These are phyloP conservation scores for Xerocomellus amylosporus DNA, from an alignment of 768 basidiomycete species.

Conservation along the genomic window DNA sequence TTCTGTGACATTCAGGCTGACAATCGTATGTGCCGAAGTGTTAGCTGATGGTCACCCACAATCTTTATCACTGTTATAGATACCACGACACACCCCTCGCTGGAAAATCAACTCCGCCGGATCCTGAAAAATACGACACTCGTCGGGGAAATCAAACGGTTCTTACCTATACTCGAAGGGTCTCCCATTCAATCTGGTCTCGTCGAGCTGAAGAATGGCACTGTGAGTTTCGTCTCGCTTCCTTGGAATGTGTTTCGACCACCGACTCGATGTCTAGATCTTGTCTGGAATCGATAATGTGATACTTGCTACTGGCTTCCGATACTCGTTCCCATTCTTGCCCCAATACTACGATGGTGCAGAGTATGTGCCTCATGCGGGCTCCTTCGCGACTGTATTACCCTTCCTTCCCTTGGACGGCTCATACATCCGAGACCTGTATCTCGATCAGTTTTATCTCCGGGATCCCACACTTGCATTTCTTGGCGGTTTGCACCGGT, in stretches of 20 bases:
- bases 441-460: conserved; percentile 13
- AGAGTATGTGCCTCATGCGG: not conserved
- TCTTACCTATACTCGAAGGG: conserved; percentile 5
- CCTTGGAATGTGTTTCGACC: no score
- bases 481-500: not conserved
- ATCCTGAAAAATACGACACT: conserved; percentile 11
- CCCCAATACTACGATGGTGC: conserved; percentile 13
- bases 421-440: conserved; percentile 10
- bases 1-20: not conserved
- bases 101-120: not conserved
- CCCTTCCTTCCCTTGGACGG: conserved; percentile 8
- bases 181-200: conserved; percentile 11
- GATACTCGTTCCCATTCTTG: conserved; percentile 14
- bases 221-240: not conserved
- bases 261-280: not conserved
- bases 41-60: not conserved
- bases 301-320: conserved; percentile 12
- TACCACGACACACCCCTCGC: not conserved
- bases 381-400: not conserved
- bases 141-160: conserved; percentile 11
- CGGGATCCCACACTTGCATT: conserved; percentile 15
- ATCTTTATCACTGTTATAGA: not conserved
- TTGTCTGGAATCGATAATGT: conserved; percentile 11
- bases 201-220: conserved; percentile 13
- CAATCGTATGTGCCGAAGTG: not conserved